phyloP scores from a whole-genome alignment of 306 rosid species.

The Quercus glauca region DNA sequence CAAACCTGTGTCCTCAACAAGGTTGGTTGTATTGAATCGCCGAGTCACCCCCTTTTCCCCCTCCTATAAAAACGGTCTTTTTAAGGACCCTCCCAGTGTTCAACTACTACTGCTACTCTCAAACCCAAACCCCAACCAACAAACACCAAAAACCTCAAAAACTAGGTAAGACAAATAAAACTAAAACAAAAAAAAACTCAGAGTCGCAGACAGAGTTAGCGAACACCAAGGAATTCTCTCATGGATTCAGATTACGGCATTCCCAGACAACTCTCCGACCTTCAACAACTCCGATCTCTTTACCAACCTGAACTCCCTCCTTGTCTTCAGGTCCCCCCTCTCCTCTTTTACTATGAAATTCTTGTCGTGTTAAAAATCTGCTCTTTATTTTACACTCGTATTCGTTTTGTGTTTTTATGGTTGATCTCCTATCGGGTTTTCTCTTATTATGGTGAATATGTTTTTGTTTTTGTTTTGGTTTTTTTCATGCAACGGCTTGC shows the following conservation, averaged over 20 bases:
- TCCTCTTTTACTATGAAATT: neutral
- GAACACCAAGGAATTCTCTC: neutral
- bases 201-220: no score
- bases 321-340: constrained; percentile 55
- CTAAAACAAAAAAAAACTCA: no score
- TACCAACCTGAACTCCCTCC: constrained; percentile 88
- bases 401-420: neutral
- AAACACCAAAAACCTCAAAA: neutral
- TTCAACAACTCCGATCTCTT: constrained; percentile 66
- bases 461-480: neutral
- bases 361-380: no score
- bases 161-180: neutral
- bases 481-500: neutral
- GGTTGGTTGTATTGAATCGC: constrained; percentile 6
- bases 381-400: neutral
- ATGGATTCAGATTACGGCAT: constrained; percentile 95
- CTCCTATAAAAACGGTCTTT: neutral
- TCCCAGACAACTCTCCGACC: constrained; percentile 90
- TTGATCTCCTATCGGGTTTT: neutral
- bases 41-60: neutral
- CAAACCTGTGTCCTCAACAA: neutral
- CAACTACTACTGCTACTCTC: no score
- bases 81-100: neutral
- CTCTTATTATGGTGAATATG: neutral
- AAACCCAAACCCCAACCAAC: no score